These are phyloP conservation scores for Serendipita sp. DNA, from an alignment of 768 basidiomycete genomes.

Conservation along the genomic window DNA sequence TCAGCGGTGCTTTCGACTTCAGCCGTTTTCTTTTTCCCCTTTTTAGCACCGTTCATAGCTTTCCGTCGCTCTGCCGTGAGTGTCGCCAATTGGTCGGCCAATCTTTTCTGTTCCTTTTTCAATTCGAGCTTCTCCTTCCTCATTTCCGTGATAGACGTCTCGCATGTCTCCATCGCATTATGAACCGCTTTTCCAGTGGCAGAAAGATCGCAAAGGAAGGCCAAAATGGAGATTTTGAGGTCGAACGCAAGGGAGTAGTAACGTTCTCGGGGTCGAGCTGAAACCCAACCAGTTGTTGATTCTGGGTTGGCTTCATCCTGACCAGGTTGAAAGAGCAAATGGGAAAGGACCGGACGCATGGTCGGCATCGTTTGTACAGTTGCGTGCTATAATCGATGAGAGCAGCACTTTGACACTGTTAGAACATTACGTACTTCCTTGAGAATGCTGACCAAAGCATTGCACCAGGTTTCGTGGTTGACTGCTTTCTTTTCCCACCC, in stretches of 20 bases:
- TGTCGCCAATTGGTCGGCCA: slow-evolving; percentile 7
- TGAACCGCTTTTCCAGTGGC: slow-evolving; percentile 83
- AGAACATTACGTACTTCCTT: slow-evolving; percentile 54
- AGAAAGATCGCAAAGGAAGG: slow-evolving; percentile 79
- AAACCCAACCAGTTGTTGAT: not conserved
- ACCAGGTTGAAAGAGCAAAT: slow-evolving; percentile 56
- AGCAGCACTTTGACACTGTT: not conserved
- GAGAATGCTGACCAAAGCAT: slow-evolving; percentile 71
- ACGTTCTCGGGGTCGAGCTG: slow-evolving; percentile 37
- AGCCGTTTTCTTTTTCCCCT: slow-evolving; percentile 5
- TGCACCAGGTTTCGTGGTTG: slow-evolving; percentile 76
- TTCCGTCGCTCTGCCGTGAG: not conserved
- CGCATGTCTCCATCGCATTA: slow-evolving; percentile 77
- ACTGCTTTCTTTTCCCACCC: slow-evolving; percentile 73
- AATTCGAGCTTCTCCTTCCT: slow-evolving; percentile 93
- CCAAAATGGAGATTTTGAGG: slow-evolving; percentile 72
- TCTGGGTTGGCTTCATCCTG: not conserved
- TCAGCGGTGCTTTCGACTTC: slow-evolving; percentile 2
- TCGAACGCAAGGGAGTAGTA: slow-evolving; percentile 56
- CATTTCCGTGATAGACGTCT: slow-evolving; percentile 76
- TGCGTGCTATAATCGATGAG: slow-evolving; percentile 39
- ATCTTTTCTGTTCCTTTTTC: slow-evolving; percentile 70
- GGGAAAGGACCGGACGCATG: slow-evolving; percentile 52
- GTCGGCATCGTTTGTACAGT: slow-evolving; percentile 55
- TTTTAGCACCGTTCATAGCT: slow-evolving; percentile 8